Evolutionary conservation across 139 green algal species (phyloP), one percentile per base, ranked within the genome.

Genomic region (Chlamydomonas sp.): DNA sequence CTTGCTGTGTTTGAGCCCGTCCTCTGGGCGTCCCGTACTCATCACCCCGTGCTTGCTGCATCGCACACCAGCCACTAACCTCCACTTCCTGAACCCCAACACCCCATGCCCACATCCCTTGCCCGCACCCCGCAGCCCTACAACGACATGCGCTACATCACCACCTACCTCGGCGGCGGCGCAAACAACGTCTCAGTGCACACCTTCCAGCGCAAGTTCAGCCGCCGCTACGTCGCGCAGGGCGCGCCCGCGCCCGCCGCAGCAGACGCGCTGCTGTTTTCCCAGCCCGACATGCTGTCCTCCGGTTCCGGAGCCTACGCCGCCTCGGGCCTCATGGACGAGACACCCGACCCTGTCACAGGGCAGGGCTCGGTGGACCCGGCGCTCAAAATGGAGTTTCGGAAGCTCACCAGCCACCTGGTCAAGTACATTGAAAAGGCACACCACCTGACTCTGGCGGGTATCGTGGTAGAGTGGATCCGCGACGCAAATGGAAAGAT

Each of bases 181-280:
- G 90, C 79, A 2, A 63, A 61, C 49, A 85, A 71, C 9, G 79
- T 93, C 49, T 87, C 90, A 2, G 94, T 90, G 83, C 92, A 96
- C 89, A 95, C 92, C 31, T 94, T 95, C 83, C 93, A 95, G 78
- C 92, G 92, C 78, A 92, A 91, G 66, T 96, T 91, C 90, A 93
- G 89, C 89, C 78, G 82, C 14, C 88, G 93, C 12, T 96, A 95
- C 79, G 84, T 90, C 1, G 69, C 84, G 3, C 57, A 68, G 57
- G 75, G 75, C 63, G 17, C 57, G n/a, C 16, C 75, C 58, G 73
- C 83, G 17, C 63, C 83, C 31, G 63, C 60, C 63, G 75, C 84
- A 17, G 63, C 16, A 0, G 75, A 77, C 8, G 61, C 12, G 31
- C 31, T 49, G 31, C 31, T 49, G 14, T 58, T 75, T 66, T 17